These are phyloP conservation scores for Margaritispora aquatica DNA, from an alignment of 495 filamentous ascomycete species.

Conservation along the genomic window DNA sequence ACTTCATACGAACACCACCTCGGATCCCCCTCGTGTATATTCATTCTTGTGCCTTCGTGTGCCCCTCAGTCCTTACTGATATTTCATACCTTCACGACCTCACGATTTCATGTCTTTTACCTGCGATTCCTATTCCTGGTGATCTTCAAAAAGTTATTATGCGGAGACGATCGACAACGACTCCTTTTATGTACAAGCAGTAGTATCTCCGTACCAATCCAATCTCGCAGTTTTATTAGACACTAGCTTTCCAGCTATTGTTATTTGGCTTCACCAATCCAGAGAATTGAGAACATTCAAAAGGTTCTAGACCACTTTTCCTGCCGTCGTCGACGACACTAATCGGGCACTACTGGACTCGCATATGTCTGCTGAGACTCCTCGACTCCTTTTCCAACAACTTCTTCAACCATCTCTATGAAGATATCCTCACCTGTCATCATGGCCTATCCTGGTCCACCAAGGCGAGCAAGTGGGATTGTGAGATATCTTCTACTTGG, in stretches of 20 bases:
- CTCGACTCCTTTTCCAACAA: not conserved
- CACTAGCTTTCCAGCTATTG: not conserved
- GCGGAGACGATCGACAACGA: not conserved
- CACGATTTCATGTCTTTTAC: not conserved
- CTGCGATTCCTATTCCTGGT: not conserved
- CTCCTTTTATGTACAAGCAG: not conserved
- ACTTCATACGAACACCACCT: not conserved
- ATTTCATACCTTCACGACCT: not conserved
- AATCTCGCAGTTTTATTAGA: not conserved
- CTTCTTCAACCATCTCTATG: conserved; percentile 5
- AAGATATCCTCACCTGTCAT: conserved; percentile 16
- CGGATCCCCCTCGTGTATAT: not conserved
- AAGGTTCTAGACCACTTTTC: too few relatives aligned
- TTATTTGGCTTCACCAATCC: too few relatives aligned
- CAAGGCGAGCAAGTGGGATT: conserved; percentile 13
- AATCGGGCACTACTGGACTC: not conserved
- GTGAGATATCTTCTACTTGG: conserved; percentile 10
- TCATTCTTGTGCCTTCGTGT: too few relatives aligned
- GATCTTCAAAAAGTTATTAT: not conserved
- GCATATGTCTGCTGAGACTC: not conserved
- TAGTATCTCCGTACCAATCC: too few relatives aligned
- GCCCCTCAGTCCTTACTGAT: not conserved
- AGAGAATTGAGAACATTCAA: too few relatives aligned
- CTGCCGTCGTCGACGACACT: not conserved
- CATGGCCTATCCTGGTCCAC: conserved; percentile 21